Conservation (phyloP, 2,329 filamentous ascomycete genomes). For the Epicoccum nigrum region DNA sequence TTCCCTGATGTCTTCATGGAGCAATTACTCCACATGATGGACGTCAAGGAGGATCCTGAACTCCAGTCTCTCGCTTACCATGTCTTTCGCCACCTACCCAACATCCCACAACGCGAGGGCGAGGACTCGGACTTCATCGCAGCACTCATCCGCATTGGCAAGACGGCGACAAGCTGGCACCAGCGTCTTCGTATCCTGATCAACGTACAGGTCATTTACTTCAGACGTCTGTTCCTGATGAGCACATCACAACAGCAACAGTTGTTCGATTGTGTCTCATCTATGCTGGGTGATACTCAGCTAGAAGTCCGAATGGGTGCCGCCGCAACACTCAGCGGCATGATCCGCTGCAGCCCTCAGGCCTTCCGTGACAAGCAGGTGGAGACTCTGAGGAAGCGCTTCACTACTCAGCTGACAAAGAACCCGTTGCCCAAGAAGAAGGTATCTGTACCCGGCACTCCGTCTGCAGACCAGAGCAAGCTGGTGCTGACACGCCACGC, state of each 20-base stretch:
- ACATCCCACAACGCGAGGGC: conserved; percentile 87
- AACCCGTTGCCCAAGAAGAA: conserved; percentile 83
- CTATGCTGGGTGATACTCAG: conserved; percentile 90
- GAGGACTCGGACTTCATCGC: conserved; percentile 85
- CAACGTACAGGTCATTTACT: conserved; percentile 99
- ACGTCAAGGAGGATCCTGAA: conserved; percentile 97
- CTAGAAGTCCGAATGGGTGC: conserved; percentile 93
- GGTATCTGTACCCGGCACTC: conserved; percentile 60
- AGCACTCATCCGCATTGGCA: conserved; percentile 85
- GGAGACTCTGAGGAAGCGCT: conserved; percentile 74
- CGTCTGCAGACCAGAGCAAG: conserved; percentile 74
- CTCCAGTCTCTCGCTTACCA: conserved; percentile 93
- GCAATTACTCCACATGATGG: conserved; percentile 98
- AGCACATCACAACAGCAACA: conserved; percentile 73
- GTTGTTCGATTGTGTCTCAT: conserved; percentile 90
- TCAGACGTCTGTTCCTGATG: conserved; percentile 91
- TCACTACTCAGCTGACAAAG: conserved; percentile 75
- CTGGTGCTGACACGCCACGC: conserved; percentile 85
- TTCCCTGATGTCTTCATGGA: conserved; percentile 90
- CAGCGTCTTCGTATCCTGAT: conserved; percentile 92
- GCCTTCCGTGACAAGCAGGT: conserved; percentile 81
- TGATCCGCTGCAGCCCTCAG: conserved; percentile 94
- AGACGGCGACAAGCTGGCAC: conserved; percentile 86
- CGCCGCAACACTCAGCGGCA: conserved; percentile 90
- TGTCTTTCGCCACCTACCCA: conserved; percentile 94